Conservation (phyloP, 176 grass and related monocot species). For the Triticum aestivum region IWGSC_CS_RefSeq_v2.1 NC_057805.1:363698833-363699332, state of each 20-base stretch:
- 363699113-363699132: slow-evolving; percentile 86
- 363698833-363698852: slow-evolving; percentile 11
- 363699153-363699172: slow-evolving; percentile 9
- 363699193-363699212: not conserved
- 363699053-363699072: slow-evolving; percentile 95
- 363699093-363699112: slow-evolving; percentile 67
- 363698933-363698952: slow-evolving; percentile 91
- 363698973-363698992: slow-evolving; percentile 34
- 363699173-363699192: not conserved
- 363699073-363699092: slow-evolving; percentile 69
- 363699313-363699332: slow-evolving; percentile 35
- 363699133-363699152: slow-evolving; percentile 40
- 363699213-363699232: slow-evolving; percentile 64
- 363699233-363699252: slow-evolving; percentile 84
- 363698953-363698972: slow-evolving; percentile 31
- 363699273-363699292: slow-evolving; percentile 77
- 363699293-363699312: slow-evolving; percentile 45
- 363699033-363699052: slow-evolving; percentile 96
- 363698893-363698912: slow-evolving; percentile 96
- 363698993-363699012: not conserved
- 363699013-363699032: slow-evolving; percentile 47
- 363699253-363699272: slow-evolving; percentile 71
- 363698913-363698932: slow-evolving; percentile 92
- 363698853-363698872: slow-evolving; percentile 68
- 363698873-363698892: slow-evolving; percentile 88